These are phyloP conservation scores for Metschnikowia vanudenii DNA, from an alignment of 805 yeast genomes.

Conservation along the genomic window DNA sequence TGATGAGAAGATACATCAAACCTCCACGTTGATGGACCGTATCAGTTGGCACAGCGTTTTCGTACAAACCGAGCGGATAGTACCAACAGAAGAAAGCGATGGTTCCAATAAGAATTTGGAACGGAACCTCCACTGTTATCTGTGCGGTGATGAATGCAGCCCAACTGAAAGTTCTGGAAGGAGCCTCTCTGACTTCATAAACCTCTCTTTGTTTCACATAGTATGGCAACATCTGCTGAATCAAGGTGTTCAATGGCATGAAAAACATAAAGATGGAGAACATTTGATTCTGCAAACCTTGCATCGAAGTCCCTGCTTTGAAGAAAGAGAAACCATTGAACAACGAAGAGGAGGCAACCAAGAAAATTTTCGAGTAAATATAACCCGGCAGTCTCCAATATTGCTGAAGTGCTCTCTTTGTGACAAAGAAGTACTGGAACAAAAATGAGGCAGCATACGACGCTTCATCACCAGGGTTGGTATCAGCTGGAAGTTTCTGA, in stretches of 20 bases:
- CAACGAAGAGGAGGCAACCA: slow-evolving; percentile 52
- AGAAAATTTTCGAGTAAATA: slow-evolving; percentile 57
- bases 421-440: slow-evolving; percentile 18
- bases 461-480: slow-evolving; percentile 23
- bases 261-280: slow-evolving; percentile 48
- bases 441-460: slow-evolving; percentile 19
- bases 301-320: slow-evolving; percentile 59
- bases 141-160: slow-evolving; percentile 40
- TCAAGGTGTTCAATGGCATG: slow-evolving; percentile 39
- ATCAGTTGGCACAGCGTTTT: slow-evolving; percentile 16
- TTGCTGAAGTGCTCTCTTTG: slow-evolving; percentile 35
- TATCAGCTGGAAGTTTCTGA: slow-evolving; percentile 19
- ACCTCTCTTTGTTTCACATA: slow-evolving; percentile 45
- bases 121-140: slow-evolving; percentile 46
- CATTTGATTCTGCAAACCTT: slow-evolving; percentile 65
- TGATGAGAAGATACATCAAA: slow-evolving; percentile 34
- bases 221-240: slow-evolving; percentile 43
- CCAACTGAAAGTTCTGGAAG: slow-evolving; percentile 46
- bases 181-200: slow-evolving; percentile 47
- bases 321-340: slow-evolving; percentile 74
- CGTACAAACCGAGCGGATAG: slow-evolving; percentile 44
- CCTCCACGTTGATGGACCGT: slow-evolving; percentile 34
- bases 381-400: slow-evolving; percentile 63
- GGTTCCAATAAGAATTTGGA: slow-evolving; percentile 51
- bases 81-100: slow-evolving; percentile 63